Base-by-base conservation (phyloP, 129 eudicot species). In the Centaurea solstitialis region DNA sequence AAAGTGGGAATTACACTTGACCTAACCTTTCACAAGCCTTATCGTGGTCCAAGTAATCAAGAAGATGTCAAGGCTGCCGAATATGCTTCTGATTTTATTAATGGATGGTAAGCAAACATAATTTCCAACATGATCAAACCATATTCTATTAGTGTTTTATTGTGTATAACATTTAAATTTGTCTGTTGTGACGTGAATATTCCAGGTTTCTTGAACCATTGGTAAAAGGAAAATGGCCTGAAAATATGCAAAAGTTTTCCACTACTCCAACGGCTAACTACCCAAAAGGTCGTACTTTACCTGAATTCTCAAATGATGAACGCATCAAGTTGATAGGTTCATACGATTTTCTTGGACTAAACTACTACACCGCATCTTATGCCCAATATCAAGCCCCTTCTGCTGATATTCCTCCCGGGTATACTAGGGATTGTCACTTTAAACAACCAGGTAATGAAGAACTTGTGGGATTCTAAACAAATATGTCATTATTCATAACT, bases 271-370 rank as follows among this genome's bases (percentile, higher is more conserved):
- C 85, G 76, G 18, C 65, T 76, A 43, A 89, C 75, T 21, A 84
- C 28, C 67, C 85, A 26, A 11, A 18, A 7, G 81, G 81, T 18
- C 81, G 77, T 37, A 1, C 0, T 70, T 30, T 82, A 13, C 73
- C 38, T 6, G 12, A n/a, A 7, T 82, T 82, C 72, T 37, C 72
- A 0, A 37, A 7, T 2, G 72, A 39, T n/a, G 53, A 82, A 41
- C 82, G 77, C 86, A 17, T 41, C 38, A 79, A 75, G 80, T 73
- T 86, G 91, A 53, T 85, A 78, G 17, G 68, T 5, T 92, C 94
- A 7, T 88, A 84, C 74, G 94, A 90, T 82, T 92, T 87, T 79
- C 38, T 88, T 15, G 94, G 97, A 78, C 43, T 92, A 45, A 90
- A 90, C 73, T 92, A 92, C 80, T 92, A 92, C 79, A 80, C 89